These are phyloP conservation scores for Leishmania guyanensis DNA, from an alignment of 208 protist species.

Conservation along the genomic window DNA sequence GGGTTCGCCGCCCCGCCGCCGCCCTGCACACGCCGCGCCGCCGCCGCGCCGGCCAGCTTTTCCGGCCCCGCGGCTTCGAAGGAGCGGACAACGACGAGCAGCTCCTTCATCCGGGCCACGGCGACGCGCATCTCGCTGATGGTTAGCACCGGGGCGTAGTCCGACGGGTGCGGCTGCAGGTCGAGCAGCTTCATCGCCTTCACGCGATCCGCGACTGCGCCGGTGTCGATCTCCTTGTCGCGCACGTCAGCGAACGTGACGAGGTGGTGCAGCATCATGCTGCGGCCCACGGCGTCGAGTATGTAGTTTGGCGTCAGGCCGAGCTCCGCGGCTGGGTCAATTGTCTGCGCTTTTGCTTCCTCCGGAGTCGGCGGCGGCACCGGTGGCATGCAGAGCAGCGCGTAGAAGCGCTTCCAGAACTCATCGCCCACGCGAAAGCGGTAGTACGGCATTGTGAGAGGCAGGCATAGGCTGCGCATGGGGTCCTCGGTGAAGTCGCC, in stretches of 20 bases:
- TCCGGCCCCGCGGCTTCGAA: constrained; percentile 34
- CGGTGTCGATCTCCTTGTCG: constrained; percentile 63
- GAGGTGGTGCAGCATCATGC: constrained; percentile 86
- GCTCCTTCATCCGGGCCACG: constrained; percentile 55
- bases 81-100: constrained; percentile 48
- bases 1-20: not conserved
- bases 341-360: constrained; percentile 26
- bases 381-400: constrained; percentile 80
- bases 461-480: constrained; percentile 72
- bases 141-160: constrained; percentile 66
- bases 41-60: constrained; percentile 21
- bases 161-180: constrained; percentile 36
- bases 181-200: constrained; percentile 27
- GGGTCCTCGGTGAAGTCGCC: constrained; percentile 76
- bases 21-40: constrained; percentile 8
- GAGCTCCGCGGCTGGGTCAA: constrained; percentile 46
- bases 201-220: constrained; percentile 48
- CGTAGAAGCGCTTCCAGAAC: constrained; percentile 78
- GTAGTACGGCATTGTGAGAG: constrained; percentile 73
- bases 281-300: constrained; percentile 81
- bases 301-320: constrained; percentile 75
- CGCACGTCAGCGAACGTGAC: constrained; percentile 64
- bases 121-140: constrained; percentile 49
- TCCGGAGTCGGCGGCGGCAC: constrained; percentile 45
- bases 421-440: constrained; percentile 62